Conservation (phyloP, 139 green algal genomes). For the Closterium sp. region DNA sequence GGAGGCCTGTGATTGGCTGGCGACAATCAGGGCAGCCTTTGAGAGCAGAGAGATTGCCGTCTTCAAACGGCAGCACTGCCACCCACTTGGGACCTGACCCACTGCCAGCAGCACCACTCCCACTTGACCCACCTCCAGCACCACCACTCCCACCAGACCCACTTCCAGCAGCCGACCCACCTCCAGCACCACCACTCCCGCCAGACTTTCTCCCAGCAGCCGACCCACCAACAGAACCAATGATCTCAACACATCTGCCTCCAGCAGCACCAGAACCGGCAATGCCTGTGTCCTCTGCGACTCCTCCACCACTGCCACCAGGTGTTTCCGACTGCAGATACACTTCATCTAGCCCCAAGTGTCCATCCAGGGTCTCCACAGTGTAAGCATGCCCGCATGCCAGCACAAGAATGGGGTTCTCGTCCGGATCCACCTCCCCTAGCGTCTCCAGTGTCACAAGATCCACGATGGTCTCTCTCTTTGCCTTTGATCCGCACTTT, state of each 20-base stretch:
- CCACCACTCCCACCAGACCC: neutral
- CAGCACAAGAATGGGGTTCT: conserved; percentile 64
- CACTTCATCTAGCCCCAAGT: conserved; percentile 17
- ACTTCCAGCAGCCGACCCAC: too few species aligned
- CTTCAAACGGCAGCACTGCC: neutral
- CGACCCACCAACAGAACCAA: too few species aligned
- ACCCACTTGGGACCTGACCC: neutral
- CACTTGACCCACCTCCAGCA: neutral
- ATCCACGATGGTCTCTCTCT: conserved; percentile 54
- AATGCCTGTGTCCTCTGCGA: neutral
- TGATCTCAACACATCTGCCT: too few species aligned
- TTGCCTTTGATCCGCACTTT: conserved; percentile 17
- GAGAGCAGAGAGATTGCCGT: conserved; percentile 3
- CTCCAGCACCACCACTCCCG: neutral
- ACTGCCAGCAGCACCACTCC: neutral
- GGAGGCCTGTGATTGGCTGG: conserved; percentile 23
- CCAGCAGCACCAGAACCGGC: neutral
- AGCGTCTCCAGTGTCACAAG: conserved; percentile 55
- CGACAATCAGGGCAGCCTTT: conserved; percentile 45
- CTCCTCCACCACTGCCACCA: neutral
- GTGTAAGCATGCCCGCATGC: conserved; percentile 59
- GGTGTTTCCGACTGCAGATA: neutral
- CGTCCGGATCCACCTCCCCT: conserved; percentile 50
- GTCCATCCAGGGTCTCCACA: conserved; percentile 35
- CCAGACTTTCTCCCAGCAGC: neutral